Conservation (phyloP, 2,329 filamentous ascomycete species). For the Geosmithia flava region DNA sequence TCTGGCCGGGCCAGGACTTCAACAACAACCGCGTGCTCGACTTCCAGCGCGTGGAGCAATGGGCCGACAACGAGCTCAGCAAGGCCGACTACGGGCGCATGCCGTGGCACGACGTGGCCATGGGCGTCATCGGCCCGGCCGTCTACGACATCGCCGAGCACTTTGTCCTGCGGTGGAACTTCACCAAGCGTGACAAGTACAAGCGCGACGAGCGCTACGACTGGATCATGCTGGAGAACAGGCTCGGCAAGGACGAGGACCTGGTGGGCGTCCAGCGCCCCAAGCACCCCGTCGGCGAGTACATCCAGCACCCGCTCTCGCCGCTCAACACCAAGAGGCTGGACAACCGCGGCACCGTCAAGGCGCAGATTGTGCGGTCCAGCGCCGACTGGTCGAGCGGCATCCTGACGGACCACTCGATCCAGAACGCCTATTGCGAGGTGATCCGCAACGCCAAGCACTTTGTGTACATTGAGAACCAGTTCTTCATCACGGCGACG, state of each 20-base stretch:
- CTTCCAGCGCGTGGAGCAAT: slow-evolving; percentile 80
- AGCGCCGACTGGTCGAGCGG: slow-evolving; percentile 91
- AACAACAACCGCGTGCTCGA: slow-evolving; percentile 97
- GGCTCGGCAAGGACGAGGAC: slow-evolving; percentile 69
- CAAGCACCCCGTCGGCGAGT: slow-evolving; percentile 79
- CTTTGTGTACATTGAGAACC: slow-evolving; percentile 95
- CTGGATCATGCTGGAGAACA: slow-evolving; percentile 71
- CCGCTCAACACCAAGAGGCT: slow-evolving; percentile 55
- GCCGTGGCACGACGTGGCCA: slow-evolving; percentile 96
- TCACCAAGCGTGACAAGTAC: slow-evolving; percentile 94
- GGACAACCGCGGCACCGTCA: slow-evolving; percentile 58
- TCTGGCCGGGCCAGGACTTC: slow-evolving; percentile 95
- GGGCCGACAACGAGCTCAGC: slow-evolving; percentile 85
- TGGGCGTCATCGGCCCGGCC: slow-evolving; percentile 80
- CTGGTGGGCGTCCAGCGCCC: slow-evolving; percentile 80
- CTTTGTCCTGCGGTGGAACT: slow-evolving; percentile 92
- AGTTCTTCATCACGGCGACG: slow-evolving; percentile 95
- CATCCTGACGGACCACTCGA: slow-evolving; percentile 72
- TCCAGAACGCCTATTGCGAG: slow-evolving; percentile 78
- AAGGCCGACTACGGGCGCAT: slow-evolving; percentile 89
- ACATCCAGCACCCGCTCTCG: slow-evolving; percentile 66
- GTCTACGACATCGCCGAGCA: slow-evolving; percentile 94
- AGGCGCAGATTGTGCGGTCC: slow-evolving; percentile 78
- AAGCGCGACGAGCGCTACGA: slow-evolving; percentile 76
- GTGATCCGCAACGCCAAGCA: slow-evolving; percentile 81